Evolutionary conservation across 2,329 filamentous ascomycete genomes (phyloP), one percentile per base, ranked within the genome.

Genomic region (Sporothrix pallida): DNA sequence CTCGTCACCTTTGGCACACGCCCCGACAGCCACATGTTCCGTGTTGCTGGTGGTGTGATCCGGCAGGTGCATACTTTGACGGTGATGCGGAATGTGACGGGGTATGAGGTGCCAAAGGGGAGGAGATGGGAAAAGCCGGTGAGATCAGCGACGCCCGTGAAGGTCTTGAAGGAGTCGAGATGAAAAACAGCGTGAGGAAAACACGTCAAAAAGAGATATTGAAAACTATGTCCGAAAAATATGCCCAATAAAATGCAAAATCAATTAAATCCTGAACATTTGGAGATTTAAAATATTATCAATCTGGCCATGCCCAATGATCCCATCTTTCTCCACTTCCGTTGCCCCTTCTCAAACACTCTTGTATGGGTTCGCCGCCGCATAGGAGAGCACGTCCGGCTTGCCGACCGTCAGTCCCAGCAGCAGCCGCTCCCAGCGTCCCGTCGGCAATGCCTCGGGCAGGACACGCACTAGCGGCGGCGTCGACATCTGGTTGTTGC

Each of bases 1-100:
- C 79, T 81, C 60, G 78, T 80, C 44, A 78, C 78, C 71, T 81
- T 81, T 58, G 69, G 42, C 10, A 78, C 50, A 20, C 74, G 80
- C 8, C 80, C 80, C 1, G 80, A 82, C 73, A 81, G 80, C 75
- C 80, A 81, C 74, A 79, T 80, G 75, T 82, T 82, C 76, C 76
- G 80, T 7, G 75, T 81, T 7, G 79, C 81, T 73, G 78, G 77
- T 17, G 80, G 80, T 12, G 78, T 78, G 78, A 70, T 81, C 46
- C 79, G 79, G 26, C 81, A 76, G 50, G 79, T 81, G 4, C 80
- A 82, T 74, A 82, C 80, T 8, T 69, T 82, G 68, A 81, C 78
- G 9, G 79, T 81, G n/a, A 75, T 75, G 74, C 50, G 72, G 44
- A 62, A 73, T 20, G 46, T 72, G 10, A 54, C 70, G 46, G 23